Evolutionary conservation across 108 stramenopile genomes (phyloP), one percentile per base, ranked within the genome.

Genomic region (Hondaea fermentalgiana): DNA sequence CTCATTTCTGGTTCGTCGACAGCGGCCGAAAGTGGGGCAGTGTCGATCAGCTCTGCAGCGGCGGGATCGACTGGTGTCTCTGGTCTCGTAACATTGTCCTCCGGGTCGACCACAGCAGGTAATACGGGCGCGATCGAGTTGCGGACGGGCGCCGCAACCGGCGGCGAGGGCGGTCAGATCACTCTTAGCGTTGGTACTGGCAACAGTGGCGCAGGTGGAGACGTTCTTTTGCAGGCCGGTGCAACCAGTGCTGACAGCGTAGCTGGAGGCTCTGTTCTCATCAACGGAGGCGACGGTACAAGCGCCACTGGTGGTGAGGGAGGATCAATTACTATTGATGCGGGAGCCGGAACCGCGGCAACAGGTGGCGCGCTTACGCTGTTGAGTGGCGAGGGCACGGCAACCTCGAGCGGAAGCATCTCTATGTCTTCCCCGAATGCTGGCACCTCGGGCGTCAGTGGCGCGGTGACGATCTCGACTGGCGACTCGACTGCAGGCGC

Each of bases 201-300:
- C 5, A 87, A 90, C 42, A 72, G 55, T 25, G 92, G 88, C 17
- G 72, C 49, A 5, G 92, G 92, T 4, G 92, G 92, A 16, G 90
- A 90, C 60, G 51, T 90, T 59, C 35, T 88, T 16, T 19, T 90
- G 5, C 60, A 59, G 5, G 60, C 72, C 4, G 90, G 90, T 4
- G 19, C 19, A 17, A 89, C 90, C 44, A 43, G 43, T 4, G 45
- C 72, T n/a, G 58, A 59, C 64, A 42, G 35, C 25, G 42, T 42
- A 23, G 64, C 64, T 8, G 64, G 64, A 14, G 64, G 64, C 35
- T 14, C 64, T 8, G 64, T 69, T 17, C 42, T 42, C 64, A 69
- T 69, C 25, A 23, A 69, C 25, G 64, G 64, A 8, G 64, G 64
- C 3, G 64, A 69, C 64, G 64, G 64, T 23, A 69, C 64, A 17